Conservation (phyloP, 2,329 filamentous ascomycete genomes). For the Arthrobotrys sphaeroides region DNA sequence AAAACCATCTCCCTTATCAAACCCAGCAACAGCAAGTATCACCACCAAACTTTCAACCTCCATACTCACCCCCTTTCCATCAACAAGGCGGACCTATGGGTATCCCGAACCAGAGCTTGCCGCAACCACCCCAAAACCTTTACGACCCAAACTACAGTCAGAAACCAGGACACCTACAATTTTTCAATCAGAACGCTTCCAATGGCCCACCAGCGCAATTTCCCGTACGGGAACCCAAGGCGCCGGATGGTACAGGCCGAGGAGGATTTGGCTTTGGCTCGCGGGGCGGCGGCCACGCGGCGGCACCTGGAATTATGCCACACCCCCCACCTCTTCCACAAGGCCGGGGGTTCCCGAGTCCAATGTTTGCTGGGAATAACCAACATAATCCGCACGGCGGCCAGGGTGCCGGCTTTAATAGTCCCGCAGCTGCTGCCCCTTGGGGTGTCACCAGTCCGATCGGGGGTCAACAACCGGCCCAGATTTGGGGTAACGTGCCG, state of each 20-base stretch:
- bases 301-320: constrained; percentile 11
- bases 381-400: constrained; percentile 25
- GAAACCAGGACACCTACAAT: constrained; percentile 33
- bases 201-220: constrained; percentile 23
- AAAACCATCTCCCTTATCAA: constrained; percentile 22
- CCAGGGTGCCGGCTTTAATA: constrained; percentile 43
- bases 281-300: constrained; percentile 13
- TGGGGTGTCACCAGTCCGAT: constrained; percentile 49
- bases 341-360: constrained; percentile 31
- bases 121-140: constrained; percentile 15
- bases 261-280: constrained; percentile 43
- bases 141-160: constrained; percentile 50
- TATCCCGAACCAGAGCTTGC: constrained; percentile 29
- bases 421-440: constrained; percentile 45
- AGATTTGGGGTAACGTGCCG: constrained; percentile 37
- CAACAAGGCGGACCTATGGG: constrained; percentile 6
- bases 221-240: constrained; percentile 46
- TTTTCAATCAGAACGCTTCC: constrained; percentile 32
- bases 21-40: constrained; percentile 34
- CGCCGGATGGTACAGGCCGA: constrained; percentile 43
- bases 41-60: constrained; percentile 29
- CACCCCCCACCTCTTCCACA: constrained; percentile 18
- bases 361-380: constrained; percentile 37
- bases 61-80: constrained; percentile 29
- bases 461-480: constrained; percentile 26